These are phyloP conservation scores for Fraxinus sp. DNA, from an alignment of 305 asterid species.

Conservation along the genomic window DNA sequence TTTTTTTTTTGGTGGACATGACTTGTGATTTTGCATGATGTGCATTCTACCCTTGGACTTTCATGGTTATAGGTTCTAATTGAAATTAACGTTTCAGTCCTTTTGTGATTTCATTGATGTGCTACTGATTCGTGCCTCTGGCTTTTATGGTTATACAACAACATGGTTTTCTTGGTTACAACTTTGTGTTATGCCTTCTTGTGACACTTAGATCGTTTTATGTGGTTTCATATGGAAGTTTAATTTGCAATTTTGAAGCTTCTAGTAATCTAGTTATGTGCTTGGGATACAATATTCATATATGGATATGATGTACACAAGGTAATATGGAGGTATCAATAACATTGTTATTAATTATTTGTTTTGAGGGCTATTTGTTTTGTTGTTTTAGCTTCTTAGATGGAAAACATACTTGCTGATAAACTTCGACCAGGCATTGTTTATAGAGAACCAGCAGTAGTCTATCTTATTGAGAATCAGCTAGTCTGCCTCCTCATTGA, in stretches of 20 bases:
- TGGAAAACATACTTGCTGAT: background rate
- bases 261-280: background rate
- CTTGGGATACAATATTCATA: background rate
- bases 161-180: background rate
- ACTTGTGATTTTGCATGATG: background rate
- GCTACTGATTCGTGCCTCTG: background rate
- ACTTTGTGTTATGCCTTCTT: constrained; percentile 2
- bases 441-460: background rate
- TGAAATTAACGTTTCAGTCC: background rate
- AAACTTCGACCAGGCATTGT: background rate
- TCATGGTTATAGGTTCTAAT: constrained; percentile 5
- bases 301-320: background rate
- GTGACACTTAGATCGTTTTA: background rate
- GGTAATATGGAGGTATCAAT: background rate
- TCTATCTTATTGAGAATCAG: background rate
- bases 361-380: background rate
- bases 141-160: background rate
- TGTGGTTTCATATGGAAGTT: constrained; percentile 1
- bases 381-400: background rate
- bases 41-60: constrained; percentile 12
- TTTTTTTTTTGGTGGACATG: background rate
- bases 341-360: background rate
- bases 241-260: constrained; percentile 2
- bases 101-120: background rate
- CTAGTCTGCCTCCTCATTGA: background rate